Percentiles rank a stretch among this genome's conserved stretches.
Evolutionary conservation across 768 basidiomycete genomes (phyloP).

Genomic region (Psilocybe tampanensis): DNA sequence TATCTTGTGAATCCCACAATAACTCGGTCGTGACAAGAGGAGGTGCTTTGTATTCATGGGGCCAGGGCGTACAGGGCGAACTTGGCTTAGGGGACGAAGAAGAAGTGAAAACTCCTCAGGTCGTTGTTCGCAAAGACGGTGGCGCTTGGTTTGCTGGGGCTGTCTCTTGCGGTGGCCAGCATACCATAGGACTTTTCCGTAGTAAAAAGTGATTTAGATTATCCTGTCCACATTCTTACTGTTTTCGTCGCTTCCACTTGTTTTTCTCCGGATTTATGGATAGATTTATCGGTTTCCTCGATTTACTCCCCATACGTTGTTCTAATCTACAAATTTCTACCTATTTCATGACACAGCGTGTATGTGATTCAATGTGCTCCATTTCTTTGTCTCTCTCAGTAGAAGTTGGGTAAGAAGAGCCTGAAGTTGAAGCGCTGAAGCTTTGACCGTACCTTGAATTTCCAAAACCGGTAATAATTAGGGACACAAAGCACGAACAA

Average conservation of each 20-base stretch:
- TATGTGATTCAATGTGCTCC: too few relatives aligned
- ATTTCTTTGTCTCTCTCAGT: too few relatives aligned
- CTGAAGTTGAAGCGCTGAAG: too few relatives aligned
- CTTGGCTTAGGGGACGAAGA: slow-evolving; percentile 64
- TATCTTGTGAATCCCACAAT: slow-evolving; percentile 73
- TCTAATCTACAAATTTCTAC: neutral
- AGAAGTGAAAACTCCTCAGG: slow-evolving; percentile 63
- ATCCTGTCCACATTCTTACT: neutral
- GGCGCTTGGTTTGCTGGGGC: slow-evolving; percentile 67
- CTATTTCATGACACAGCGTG: neutral
- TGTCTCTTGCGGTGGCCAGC: slow-evolving; percentile 79
- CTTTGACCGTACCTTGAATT: too few relatives aligned
- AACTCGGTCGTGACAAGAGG: slow-evolving; percentile 69
- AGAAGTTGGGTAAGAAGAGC: too few relatives aligned
- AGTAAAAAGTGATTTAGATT: slow-evolving; percentile 54
- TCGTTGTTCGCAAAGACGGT: slow-evolving; percentile 73
- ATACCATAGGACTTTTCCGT: slow-evolving; percentile 72
- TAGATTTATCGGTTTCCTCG: slow-evolving; percentile 19
- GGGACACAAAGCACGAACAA: neutral
- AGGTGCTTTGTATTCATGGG: slow-evolving; percentile 78
- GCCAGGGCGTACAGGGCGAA: slow-evolving; percentile 77
- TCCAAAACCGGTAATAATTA: slow-evolving; percentile 8
- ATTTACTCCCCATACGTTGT: slow-evolving; percentile 5
- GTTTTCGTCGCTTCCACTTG: neutral
- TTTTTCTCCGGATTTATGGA: slow-evolving; percentile 16